Evolutionary conservation across 148 eudicot genomes (phyloP).

Genomic region (Persicaria maculosa): DNA sequence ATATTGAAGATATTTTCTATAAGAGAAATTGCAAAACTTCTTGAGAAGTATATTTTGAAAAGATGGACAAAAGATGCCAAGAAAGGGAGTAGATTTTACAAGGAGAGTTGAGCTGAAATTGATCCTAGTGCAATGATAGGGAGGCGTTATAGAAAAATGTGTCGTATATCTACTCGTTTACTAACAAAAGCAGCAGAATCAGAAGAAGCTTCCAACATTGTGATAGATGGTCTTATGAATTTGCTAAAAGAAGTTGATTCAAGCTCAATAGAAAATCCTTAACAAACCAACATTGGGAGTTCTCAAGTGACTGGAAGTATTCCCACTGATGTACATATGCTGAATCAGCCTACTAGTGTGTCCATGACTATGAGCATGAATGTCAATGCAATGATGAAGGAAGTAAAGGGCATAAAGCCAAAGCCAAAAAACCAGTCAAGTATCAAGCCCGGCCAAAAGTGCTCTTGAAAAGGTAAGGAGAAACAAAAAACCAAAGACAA

Average conservation of each 20-base stretch:
- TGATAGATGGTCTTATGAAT: background rate
- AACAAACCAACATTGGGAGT: background rate
- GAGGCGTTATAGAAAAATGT: background rate
- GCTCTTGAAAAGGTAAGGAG: background rate
- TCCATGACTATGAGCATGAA: no score
- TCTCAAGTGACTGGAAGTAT: background rate
- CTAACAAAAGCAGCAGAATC: background rate
- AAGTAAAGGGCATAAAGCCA: background rate
- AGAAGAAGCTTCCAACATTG: background rate
- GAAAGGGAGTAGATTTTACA: no score
- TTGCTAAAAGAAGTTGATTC: background rate
- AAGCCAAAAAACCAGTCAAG: background rate
- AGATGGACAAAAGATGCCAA: no score
- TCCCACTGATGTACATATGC: background rate
- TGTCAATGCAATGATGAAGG: background rate
- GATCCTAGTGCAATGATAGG: no score
- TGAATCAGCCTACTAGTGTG: background rate
- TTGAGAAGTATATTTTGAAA: no score
- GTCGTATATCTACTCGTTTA: background rate
- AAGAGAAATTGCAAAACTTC: no score
- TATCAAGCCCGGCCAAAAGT: background rate
- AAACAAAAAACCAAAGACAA: background rate
- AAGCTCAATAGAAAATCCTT: background rate
- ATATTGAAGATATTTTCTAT: no score
- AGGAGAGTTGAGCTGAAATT: no score